A percentile compares a stretch with the other conserved stretches of the same genome.
These are phyloP conservation scores for Nitzschia sp. DNA, from an alignment of 108 stramenopile species.

Conservation along the genomic window DNA sequence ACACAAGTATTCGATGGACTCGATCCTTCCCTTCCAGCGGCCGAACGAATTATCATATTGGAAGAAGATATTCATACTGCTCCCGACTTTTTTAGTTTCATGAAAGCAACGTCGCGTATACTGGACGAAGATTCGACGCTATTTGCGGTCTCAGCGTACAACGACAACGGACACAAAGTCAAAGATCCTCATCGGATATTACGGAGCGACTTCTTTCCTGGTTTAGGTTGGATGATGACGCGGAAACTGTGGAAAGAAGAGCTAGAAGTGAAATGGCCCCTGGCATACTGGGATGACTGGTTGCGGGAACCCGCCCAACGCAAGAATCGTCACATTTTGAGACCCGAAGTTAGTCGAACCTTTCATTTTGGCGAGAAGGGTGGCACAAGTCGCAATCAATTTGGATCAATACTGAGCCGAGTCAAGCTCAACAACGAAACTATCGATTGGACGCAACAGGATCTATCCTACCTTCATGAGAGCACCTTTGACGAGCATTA, in stretches of 20 bases:
- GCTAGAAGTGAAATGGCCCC: constrained; percentile 53
- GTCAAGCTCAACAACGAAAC: constrained; percentile 59
- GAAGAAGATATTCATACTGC: constrained; percentile 93
- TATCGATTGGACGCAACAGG: constrained; percentile 68
- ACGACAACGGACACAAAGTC: constrained; percentile 86
- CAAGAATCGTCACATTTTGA: constrained; percentile 75
- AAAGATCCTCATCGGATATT: constrained; percentile 51
- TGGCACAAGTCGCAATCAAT: constrained; percentile 68
- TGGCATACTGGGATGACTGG: constrained; percentile 97
- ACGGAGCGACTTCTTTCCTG: constrained; percentile 93
- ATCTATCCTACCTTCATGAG: constrained; percentile 66
- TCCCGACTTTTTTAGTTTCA: constrained; percentile 90
- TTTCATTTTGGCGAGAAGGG: constrained; percentile 82
- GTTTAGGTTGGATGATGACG: constrained; percentile 95
- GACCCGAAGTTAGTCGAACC: constrained; percentile 87
- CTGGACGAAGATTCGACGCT: constrained; percentile 76
- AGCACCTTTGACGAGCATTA: constrained; percentile 49
- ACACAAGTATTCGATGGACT: constrained; percentile 61
- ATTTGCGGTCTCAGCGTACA: constrained; percentile 91
- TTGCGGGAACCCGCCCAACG: constrained; percentile 83
- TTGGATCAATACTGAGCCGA: constrained; percentile 39
- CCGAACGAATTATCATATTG: constrained; percentile 79
- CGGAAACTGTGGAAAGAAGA: constrained; percentile 78
- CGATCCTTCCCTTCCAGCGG: constrained; percentile 24
- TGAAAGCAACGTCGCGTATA: constrained; percentile 77